Conservation (phyloP, 2,329 filamentous ascomycete species). For the Dothideomycetes sp. region DNA sequence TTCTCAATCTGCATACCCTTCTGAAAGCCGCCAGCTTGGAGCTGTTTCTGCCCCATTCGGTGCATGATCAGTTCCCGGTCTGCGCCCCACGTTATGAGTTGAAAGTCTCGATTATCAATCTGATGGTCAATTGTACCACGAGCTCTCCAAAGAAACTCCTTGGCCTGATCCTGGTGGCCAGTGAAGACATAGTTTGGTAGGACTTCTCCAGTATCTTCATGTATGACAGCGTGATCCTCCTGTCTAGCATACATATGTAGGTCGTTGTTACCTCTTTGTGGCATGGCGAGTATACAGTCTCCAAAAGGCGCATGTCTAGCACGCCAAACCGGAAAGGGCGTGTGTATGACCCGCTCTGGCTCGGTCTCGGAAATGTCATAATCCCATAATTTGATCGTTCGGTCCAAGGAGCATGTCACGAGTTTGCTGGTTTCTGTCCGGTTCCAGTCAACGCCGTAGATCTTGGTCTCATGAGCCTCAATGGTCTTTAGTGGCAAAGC, state of each 20-base stretch:
- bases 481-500: constrained; percentile 73
- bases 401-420: constrained; percentile 82
- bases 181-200: constrained; percentile 44
- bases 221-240: constrained; percentile 24
- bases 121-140: constrained; percentile 56
- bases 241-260: constrained; percentile 61
- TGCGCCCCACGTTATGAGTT: constrained; percentile 85
- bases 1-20: constrained; percentile 56
- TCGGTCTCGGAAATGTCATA: constrained; percentile 51
- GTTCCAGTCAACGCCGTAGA: constrained; percentile 94
- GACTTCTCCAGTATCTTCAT: constrained; percentile 28
- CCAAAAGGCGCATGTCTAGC: constrained; percentile 88
- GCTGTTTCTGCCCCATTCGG: constrained; percentile 52
- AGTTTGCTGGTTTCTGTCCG: constrained; percentile 60
- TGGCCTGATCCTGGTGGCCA: constrained; percentile 55
- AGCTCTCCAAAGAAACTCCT: constrained; percentile 83
- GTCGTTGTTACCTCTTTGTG: constrained; percentile 75
- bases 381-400: constrained; percentile 90
- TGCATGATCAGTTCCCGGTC: constrained; percentile 76
- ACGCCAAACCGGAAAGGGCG: constrained; percentile 81
- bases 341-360: constrained; percentile 67
- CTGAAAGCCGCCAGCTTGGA: constrained; percentile 60
- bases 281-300: constrained; percentile 77
- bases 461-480: constrained; percentile 80
- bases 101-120: constrained; percentile 79